Percentiles rank a stretch among this genome's conserved stretches.
These are phyloP conservation scores for Angophora floribunda DNA, from an alignment of 345 rosid genomes.

Conservation along the genomic window DNA sequence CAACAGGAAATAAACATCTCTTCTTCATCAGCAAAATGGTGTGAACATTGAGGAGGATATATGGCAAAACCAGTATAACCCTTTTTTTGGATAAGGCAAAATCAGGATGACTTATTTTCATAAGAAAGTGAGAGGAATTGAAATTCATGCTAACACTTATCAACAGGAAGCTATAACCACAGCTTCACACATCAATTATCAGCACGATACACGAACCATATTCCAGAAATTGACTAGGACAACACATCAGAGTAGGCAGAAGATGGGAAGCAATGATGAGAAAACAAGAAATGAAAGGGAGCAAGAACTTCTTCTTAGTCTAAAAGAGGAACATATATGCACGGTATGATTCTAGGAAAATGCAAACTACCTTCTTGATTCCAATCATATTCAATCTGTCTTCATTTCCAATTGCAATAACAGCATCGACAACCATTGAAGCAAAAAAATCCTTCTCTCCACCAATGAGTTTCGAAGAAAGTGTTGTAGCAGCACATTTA, in stretches of 20 bases:
- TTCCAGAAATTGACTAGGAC: not conserved
- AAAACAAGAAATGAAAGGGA: not conserved
- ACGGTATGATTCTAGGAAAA: not conserved
- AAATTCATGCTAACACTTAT: not conserved
- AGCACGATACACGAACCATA: not conserved
- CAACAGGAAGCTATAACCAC: not conserved
- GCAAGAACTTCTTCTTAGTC: not conserved
- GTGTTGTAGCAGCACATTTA: slow-evolving; percentile 94
- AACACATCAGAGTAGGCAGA: not conserved
- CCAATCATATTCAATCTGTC: slow-evolving; percentile 93
- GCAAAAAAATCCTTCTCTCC: slow-evolving; percentile 98
- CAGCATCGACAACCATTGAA: slow-evolving; percentile 92
- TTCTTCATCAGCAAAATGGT: not conserved
- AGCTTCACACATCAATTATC: not conserved
- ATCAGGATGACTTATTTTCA: not conserved
- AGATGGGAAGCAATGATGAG: not conserved
- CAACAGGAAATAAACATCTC: not conserved
- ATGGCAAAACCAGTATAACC: not conserved
- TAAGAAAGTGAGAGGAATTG: not conserved
- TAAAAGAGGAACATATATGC: not conserved
- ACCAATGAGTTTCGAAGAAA: slow-evolving; percentile 93
- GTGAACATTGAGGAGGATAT: not conserved
- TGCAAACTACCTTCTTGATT: slow-evolving; percentile 60
- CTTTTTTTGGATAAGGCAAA: not conserved
- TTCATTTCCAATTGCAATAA: slow-evolving; percentile 68